phyloP scores from a whole-genome alignment of 169 alveolate genomes.

The Fabrea salina region DNA sequence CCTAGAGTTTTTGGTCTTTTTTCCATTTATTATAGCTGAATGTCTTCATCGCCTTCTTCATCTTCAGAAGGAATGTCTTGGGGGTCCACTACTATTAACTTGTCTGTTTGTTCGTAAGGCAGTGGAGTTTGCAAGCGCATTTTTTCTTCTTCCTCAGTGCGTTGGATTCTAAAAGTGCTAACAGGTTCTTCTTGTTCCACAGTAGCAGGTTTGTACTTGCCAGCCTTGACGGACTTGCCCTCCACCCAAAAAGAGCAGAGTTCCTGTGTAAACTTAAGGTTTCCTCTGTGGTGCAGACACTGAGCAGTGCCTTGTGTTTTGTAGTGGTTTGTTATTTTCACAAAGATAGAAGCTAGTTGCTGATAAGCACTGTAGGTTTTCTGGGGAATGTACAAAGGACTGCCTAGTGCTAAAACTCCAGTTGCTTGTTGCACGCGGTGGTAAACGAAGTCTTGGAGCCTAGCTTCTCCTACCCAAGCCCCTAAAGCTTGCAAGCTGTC shows the following conservation, averaged over 20 bases:
- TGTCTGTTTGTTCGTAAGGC: conserved; percentile 12
- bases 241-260: neutral
- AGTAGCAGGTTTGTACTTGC: neutral
- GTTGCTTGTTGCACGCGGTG: too few relatives aligned
- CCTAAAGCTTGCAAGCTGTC: too few relatives aligned
- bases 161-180: conserved; percentile 19
- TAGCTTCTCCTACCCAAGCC: too few relatives aligned
- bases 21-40: neutral
- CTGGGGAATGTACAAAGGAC: too few relatives aligned
- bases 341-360: too few relatives aligned
- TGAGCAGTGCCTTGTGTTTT: neutral
- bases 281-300: conserved; percentile 15
- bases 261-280: conserved; percentile 1
- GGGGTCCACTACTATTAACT: neutral
- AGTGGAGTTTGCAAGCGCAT: conserved; percentile 23
- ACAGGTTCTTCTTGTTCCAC: neutral
- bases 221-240: neutral
- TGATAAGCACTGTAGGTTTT: too few relatives aligned
- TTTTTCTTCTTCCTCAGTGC: conserved; percentile 22
- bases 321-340: too few relatives aligned
- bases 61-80: neutral
- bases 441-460: too few relatives aligned
- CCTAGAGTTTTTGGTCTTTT: neutral
- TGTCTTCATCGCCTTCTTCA: conserved; percentile 37
- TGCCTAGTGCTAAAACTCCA: too few relatives aligned